Conservation (phyloP, 225 moss, liverwort and hornwort species). For the Thuidium tamariscinum region DNA sequence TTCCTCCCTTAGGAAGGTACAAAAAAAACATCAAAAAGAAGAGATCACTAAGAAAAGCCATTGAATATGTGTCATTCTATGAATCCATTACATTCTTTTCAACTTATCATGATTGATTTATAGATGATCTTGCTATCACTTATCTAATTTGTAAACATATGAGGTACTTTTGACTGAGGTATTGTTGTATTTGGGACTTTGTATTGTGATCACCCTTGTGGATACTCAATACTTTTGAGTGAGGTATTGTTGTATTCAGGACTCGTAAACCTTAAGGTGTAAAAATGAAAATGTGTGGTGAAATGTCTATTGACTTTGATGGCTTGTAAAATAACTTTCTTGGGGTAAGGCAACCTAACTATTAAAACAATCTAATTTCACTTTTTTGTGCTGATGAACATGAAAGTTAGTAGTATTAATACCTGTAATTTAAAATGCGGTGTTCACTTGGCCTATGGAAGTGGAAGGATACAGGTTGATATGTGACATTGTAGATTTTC, state of each 20-base stretch:
- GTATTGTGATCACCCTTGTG: accelerated
- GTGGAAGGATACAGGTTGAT: conserved; percentile 38
- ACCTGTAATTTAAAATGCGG: conserved; percentile 53
- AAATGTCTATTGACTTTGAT: neutral
- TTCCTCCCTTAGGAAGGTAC: too few relatives aligned
- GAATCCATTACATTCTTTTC: neutral
- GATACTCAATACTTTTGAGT: neutral
- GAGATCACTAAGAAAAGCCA: neutral
- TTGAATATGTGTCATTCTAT: neutral
- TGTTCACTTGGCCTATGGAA: conserved; percentile 74
- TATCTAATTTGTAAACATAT: too few relatives aligned
- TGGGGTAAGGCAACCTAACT: neutral
- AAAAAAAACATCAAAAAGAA: neutral
- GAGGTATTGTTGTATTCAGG: too few relatives aligned
- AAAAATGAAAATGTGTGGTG: too few relatives aligned
- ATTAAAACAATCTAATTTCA: neutral
- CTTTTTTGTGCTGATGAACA: neutral
- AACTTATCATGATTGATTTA: neutral
- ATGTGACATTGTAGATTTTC: conserved; percentile 14
- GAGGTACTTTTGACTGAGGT: too few relatives aligned
- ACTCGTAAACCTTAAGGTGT: too few relatives aligned
- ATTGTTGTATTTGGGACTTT: too few relatives aligned
- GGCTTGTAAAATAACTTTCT: neutral
- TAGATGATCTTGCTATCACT: too few relatives aligned
- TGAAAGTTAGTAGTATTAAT: too few relatives aligned